These are phyloP conservation scores for Boletus reticulatus DNA, from an alignment of 768 basidiomycete genomes.

Conservation along the genomic window DNA sequence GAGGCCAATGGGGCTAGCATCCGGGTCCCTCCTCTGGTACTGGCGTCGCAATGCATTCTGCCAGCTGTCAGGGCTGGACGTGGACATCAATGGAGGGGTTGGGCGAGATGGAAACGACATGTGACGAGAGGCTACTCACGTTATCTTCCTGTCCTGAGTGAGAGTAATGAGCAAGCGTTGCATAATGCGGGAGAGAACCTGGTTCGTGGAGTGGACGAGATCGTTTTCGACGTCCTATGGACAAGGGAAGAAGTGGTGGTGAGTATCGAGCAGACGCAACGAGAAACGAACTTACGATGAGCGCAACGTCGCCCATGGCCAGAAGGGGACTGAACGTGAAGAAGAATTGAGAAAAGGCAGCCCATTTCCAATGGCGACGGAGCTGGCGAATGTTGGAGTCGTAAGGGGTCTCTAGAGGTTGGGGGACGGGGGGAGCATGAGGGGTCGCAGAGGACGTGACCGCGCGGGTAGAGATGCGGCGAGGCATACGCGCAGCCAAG, in stretches of 20 bases:
- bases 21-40: conserved; percentile 70
- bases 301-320: conserved; percentile 65
- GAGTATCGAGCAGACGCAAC: neutral
- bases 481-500: conserved; percentile 52
- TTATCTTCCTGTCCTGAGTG: conserved; percentile 78
- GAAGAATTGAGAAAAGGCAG: conserved; percentile 88
- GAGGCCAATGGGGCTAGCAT: conserved; percentile 70
- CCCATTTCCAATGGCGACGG: conserved; percentile 89
- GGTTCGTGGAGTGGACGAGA: conserved; percentile 55
- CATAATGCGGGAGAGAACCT: conserved; percentile 71
- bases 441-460: conserved; percentile 32
- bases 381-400: conserved; percentile 50
- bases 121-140: conserved; percentile 44
- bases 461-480: conserved; percentile 47
- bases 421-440: conserved; percentile 24
- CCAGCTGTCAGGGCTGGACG: conserved; percentile 67
- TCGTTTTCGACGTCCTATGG: conserved; percentile 77
- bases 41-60: conserved; percentile 75
- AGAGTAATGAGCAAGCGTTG: conserved; percentile 68
- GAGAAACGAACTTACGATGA: conserved; percentile 46
- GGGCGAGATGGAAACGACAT: conserved; percentile 10
- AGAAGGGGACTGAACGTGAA: conserved; percentile 78
- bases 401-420: conserved; percentile 26
- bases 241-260: conserved; percentile 11
- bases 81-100: conserved; percentile 17